Conservation (phyloP, 345 rosid species). For the Hibiscus trionum region DNA sequence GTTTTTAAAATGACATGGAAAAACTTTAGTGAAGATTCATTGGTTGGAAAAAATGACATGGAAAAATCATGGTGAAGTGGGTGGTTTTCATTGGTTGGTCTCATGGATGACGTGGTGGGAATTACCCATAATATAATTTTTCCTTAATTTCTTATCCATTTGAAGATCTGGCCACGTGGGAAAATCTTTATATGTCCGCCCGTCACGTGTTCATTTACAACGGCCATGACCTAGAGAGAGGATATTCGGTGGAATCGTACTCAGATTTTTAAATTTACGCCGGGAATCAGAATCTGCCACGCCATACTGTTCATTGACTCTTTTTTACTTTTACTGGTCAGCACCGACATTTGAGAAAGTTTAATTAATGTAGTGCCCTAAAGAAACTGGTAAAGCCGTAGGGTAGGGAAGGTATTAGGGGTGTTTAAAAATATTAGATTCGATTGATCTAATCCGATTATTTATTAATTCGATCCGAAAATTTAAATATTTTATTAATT, state of each 20-base stretch:
- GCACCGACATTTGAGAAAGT: background rate
- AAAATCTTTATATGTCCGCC: background rate
- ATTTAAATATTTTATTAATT: too few relatives aligned
- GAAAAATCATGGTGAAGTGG: too few relatives aligned
- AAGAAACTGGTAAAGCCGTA: background rate
- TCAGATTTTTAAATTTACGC: background rate
- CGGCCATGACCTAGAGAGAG: background rate
- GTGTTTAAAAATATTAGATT: too few relatives aligned
- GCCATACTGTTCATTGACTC: background rate
- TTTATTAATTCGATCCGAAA: too few relatives aligned
- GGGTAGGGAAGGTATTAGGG: background rate
- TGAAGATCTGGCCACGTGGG: background rate
- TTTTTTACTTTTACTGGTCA: background rate
- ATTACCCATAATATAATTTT: too few relatives aligned
- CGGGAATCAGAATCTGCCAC: background rate
- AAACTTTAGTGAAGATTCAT: too few relatives aligned
- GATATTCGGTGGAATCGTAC: background rate
- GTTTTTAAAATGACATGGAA: too few relatives aligned
- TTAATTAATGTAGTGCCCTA: background rate
- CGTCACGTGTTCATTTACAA: background rate
- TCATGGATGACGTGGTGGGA: too few relatives aligned
- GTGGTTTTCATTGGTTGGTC: too few relatives aligned
- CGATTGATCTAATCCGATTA: too few relatives aligned
- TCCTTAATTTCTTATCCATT: background rate
- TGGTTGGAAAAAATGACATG: too few relatives aligned